Evolutionary conservation across 1,284 basidiomycete genomes (phyloP).

Genomic region (Ceratobasidium sp.): DNA sequence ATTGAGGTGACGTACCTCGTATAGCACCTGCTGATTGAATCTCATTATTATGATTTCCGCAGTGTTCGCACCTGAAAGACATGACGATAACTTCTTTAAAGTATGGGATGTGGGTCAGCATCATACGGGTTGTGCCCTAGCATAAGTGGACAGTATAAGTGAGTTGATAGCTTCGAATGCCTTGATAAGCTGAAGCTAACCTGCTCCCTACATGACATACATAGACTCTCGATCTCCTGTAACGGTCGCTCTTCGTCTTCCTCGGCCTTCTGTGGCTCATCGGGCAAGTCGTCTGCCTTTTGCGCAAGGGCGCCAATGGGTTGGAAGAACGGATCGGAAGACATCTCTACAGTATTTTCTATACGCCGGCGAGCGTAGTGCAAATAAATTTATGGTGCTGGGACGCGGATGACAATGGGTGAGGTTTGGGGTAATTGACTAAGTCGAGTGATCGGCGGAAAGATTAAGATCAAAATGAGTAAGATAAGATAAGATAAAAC

Average conservation of each 20-base stretch:
- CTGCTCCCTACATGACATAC: constrained; percentile 93
- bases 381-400: too few species aligned
- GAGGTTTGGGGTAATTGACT: neutral
- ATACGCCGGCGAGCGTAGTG: too few species aligned
- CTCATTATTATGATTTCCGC: constrained; percentile 92
- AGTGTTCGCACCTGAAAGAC: constrained; percentile 96
- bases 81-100: constrained; percentile 96
- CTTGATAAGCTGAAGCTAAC: constrained; percentile 58
- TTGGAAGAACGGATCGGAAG: constrained; percentile 44
- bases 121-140: constrained; percentile 89
- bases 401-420: neutral
- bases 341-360: neutral
- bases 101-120: constrained; percentile 95
- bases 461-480: neutral
- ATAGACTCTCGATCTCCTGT: constrained; percentile 89
- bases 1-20: constrained; percentile 67
- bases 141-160: neutral
- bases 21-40: constrained; percentile 92
- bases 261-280: constrained; percentile 15
- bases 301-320: constrained; percentile 44
- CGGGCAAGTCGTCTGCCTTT: constrained; percentile 43
- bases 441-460: neutral
- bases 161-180: constrained; percentile 44
- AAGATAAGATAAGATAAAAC: constrained; percentile 11
- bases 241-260: constrained; percentile 68